These are phyloP conservation scores for Monosporascus ibericus DNA, from an alignment of 2,329 filamentous ascomycete species.

Conservation along the genomic window DNA sequence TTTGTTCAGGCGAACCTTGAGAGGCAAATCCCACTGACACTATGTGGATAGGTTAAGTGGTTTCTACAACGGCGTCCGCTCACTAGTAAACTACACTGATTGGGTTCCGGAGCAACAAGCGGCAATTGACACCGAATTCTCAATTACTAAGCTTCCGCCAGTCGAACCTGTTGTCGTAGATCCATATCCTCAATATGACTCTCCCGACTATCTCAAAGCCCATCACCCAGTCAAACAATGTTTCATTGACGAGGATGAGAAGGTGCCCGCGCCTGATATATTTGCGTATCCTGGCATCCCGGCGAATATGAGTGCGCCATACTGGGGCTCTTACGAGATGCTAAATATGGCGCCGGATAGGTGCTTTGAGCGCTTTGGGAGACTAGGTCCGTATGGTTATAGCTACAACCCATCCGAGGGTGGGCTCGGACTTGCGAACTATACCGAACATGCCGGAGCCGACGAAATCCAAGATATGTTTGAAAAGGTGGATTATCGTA, in stretches of 20 bases:
- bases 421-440: conserved; percentile 55
- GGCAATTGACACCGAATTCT: conserved; percentile 10
- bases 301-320: conserved; percentile 56
- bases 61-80: conserved; percentile 21
- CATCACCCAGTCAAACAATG: conserved; percentile 29
- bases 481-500: conserved; percentile 30
- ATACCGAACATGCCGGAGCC: conserved; percentile 55
- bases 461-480: conserved; percentile 34
- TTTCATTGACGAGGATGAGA: conserved; percentile 44
- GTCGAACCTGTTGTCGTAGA: conserved; percentile 21
- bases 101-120: conserved; percentile 23
- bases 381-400: conserved; percentile 61
- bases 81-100: conserved; percentile 20
- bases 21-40: conserved; percentile 5
- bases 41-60: conserved; percentile 15
- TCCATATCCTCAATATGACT: conserved; percentile 22
- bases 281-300: conserved; percentile 55
- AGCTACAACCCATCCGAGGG: conserved; percentile 60
- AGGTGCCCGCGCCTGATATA: conserved; percentile 20
- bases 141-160: conserved; percentile 15
- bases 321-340: conserved; percentile 58
- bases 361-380: conserved; percentile 67
- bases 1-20: too few species aligned
- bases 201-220: conserved; percentile 19
- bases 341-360: conserved; percentile 55